Base-by-base conservation (phyloP, 257 asterid genomes). In the Fraxinus americana region DNA sequence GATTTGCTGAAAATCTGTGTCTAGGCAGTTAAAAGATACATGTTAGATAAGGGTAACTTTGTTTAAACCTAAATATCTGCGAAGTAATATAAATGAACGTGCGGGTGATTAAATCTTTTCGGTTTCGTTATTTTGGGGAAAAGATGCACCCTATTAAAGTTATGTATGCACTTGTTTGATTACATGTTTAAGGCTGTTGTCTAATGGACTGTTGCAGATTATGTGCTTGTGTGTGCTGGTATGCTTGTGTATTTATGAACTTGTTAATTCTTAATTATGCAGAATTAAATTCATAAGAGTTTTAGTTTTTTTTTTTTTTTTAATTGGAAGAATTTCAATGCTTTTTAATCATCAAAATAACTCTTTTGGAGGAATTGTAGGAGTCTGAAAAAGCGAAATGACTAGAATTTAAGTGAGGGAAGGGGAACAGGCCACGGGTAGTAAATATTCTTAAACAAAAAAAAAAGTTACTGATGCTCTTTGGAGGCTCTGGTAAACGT, bases 31-130 rank as follows among this genome's bases (percentile, higher is more conserved):
- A 59, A 2, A 59, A 59, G 19, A 59, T 59, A 59, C 13, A 7
- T 4, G 63, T 52, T 52, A 16, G 63, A 52, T 17, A 23, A 52
- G 21, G 21, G 63, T 52, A 52, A 52, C 50, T 43, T 45, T 17
- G 19, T 10, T 32, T 6, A 2, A 21, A 43, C 14, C 43, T 75
- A 67, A 23, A 16, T 43, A 32, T 52, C 21, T 41, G 79, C 48
- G 77, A 34, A 73, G 38, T 34, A 38, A 80, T 71, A 72, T 57
- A 41, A 54, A 54, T 45, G 25, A 54, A 5, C 16, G 50, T 43
- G 50, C 50, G 50, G 4, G 17, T 11, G 13, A 2, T 43, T 43
- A 43, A 10, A 43, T 54, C 3, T 54, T 54, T 52, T 52, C 61
- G 65, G 12, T 5, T 21, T 23, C 23, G 32, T 61, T 61, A 27